Evolutionary conservation across 2,329 filamentous ascomycete genomes (phyloP).

Genomic region (Fusarium compactum): DNA sequence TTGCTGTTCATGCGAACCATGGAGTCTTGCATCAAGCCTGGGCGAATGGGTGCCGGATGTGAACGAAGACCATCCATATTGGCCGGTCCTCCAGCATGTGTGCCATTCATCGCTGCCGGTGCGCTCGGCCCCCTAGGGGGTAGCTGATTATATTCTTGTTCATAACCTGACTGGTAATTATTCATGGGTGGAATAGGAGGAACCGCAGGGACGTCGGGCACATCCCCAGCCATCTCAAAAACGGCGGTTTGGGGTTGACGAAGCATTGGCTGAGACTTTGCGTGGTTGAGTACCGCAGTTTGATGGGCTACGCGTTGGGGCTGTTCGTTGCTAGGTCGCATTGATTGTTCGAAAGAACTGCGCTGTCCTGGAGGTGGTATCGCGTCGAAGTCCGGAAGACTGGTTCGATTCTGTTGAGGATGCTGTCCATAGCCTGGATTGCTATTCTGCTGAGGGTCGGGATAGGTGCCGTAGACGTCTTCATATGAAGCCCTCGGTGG

Average conservation of each 20-base stretch:
- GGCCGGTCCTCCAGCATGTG: conserved; percentile 29
- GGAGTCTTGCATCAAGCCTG: conserved; percentile 71
- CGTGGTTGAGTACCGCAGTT: conserved; percentile 67
- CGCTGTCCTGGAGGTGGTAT: conserved; percentile 49
- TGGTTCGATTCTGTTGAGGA: conserved; percentile 39
- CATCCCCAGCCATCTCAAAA: conserved; percentile 78
- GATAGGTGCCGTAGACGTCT: conserved; percentile 68
- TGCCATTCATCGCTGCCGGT: conserved; percentile 40
- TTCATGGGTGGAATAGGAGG: conserved; percentile 48
- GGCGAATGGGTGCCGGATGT: conserved; percentile 72
- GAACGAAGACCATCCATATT: conserved; percentile 65
- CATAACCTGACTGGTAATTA: conserved; percentile 49
- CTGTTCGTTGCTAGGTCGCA: conserved; percentile 56
- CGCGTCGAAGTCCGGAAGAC: conserved; percentile 60
- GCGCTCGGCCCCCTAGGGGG: conserved; percentile 51
- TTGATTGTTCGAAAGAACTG: conserved; percentile 63
- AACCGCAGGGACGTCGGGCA: conserved; percentile 66
- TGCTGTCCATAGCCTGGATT: conserved; percentile 42
- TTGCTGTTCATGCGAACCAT: conserved; percentile 67
- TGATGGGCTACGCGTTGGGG: conserved; percentile 64
- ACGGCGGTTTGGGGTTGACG: conserved; percentile 74
- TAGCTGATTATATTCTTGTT: conserved; percentile 43
- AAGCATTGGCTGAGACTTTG: conserved; percentile 76
- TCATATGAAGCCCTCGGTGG: conserved; percentile 57
- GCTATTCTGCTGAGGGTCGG: conserved; percentile 55